Conservation (phyloP, 169 alveolate species). For the Eimeria praecox region DNA sequence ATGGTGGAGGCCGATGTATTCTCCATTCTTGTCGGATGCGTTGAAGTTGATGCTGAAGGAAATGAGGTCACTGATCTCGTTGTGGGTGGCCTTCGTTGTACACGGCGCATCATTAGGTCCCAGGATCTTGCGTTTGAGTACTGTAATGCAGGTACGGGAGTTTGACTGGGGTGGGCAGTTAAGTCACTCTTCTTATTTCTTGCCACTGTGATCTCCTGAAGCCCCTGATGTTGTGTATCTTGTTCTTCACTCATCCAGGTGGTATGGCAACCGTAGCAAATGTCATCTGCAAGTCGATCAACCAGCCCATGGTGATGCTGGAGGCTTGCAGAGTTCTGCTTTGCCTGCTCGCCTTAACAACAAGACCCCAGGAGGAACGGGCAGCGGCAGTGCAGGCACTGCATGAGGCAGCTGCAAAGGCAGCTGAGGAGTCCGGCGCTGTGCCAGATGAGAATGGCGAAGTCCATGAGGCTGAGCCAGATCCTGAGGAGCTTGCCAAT, state of each 20-base stretch:
- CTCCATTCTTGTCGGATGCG: slow-evolving; percentile 89
- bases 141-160: slow-evolving; percentile 86
- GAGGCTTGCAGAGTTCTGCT: slow-evolving; percentile 88
- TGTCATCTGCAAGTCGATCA: slow-evolving; percentile 89
- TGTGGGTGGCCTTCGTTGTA: slow-evolving; percentile 91
- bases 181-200: no score
- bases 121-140: slow-evolving; percentile 93
- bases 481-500: slow-evolving; percentile 78
- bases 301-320: slow-evolving; percentile 91
- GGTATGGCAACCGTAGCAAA: slow-evolving; percentile 91
- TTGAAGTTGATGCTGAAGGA: slow-evolving; percentile 90
- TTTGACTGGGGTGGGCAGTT: background rate
- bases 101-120: slow-evolving; percentile 90
- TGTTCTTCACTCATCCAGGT: slow-evolving; percentile 80
- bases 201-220: background rate
- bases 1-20: slow-evolving; percentile 92
- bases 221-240: background rate
- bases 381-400: slow-evolving; percentile 82
- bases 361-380: slow-evolving; percentile 77
- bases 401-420: slow-evolving; percentile 67
- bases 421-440: slow-evolving; percentile 60
- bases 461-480: slow-evolving; percentile 77
- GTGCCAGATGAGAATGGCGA: slow-evolving; percentile 74
- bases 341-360: slow-evolving; percentile 76
- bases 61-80: slow-evolving; percentile 90